phyloP scores from a whole-genome alignment of 768 basidiomycete species.

The Leccinellum albellum region DNA sequence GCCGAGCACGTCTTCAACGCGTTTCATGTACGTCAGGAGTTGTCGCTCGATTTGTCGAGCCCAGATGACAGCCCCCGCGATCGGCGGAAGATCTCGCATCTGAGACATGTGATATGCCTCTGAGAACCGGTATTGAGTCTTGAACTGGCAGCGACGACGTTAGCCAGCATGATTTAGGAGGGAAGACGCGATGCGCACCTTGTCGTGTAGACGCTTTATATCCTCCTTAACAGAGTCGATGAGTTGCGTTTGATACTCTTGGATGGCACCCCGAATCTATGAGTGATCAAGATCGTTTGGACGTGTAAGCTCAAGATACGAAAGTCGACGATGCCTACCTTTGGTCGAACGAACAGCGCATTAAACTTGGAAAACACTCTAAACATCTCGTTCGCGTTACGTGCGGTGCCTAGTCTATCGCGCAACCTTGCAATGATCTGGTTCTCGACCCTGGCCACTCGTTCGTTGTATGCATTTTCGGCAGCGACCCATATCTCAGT shows the following conservation, averaged over 20 bases:
- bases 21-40: constrained; percentile 94
- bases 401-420: constrained; percentile 88
- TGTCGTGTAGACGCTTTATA: constrained; percentile 91
- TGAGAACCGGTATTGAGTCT: constrained; percentile 91
- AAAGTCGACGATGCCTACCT: constrained; percentile 46
- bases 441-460: constrained; percentile 95
- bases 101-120: constrained; percentile 98
- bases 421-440: constrained; percentile 94
- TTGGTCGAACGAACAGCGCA: constrained; percentile 91
- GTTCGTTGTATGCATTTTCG: constrained; percentile 96
- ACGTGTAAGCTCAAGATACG: background rate
- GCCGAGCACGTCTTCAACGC: constrained; percentile 96
- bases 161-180: background rate
- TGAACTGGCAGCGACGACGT: constrained; percentile 55
- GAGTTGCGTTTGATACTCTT: constrained; percentile 97
- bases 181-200: constrained; percentile 41
- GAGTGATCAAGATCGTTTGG: too few relatives aligned
- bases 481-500: constrained; percentile 98
- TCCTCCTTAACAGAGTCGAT: constrained; percentile 99
- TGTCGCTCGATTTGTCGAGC: constrained; percentile 98
- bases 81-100: constrained; percentile 97
- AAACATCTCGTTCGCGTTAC: constrained; percentile 99
- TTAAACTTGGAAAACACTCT: constrained; percentile 99
- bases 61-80: constrained; percentile 98
- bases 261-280: constrained; percentile 94